These are phyloP conservation scores for Epichloe brachyelytri DNA, from an alignment of 2,329 filamentous ascomycete species.

Conservation along the genomic window DNA sequence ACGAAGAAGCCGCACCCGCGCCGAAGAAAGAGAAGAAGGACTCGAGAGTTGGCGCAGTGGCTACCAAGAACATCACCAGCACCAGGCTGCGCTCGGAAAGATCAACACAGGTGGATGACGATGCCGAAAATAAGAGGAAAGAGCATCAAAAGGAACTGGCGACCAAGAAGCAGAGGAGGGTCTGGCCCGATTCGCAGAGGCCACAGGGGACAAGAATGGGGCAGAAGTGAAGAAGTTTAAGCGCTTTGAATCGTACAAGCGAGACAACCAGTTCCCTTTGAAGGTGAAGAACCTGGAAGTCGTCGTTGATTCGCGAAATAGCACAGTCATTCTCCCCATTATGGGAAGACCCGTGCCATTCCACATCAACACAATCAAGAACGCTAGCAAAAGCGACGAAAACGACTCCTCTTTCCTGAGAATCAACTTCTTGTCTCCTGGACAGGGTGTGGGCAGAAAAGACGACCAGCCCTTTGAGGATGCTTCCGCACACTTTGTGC, in stretches of 20 bases:
- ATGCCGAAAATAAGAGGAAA: conserved; percentile 72
- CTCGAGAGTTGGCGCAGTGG: conserved; percentile 69
- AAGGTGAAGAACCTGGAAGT: conserved; percentile 78
- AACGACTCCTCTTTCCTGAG: conserved; percentile 87
- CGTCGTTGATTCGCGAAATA: conserved; percentile 80
- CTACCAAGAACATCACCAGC: conserved; percentile 89
- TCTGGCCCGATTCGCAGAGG: conserved; percentile 71
- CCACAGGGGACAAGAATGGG: conserved; percentile 73
- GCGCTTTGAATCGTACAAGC: conserved; percentile 97
- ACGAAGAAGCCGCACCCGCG: conserved; percentile 72
- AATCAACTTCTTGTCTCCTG: conserved; percentile 94
- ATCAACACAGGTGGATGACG: conserved; percentile 76
- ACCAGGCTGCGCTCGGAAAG: conserved; percentile 86
- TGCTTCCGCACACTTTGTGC: conserved; percentile 85
- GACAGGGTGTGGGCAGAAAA: conserved; percentile 91
- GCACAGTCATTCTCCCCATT: conserved; percentile 83
- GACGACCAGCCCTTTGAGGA: conserved; percentile 98
- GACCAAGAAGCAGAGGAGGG: conserved; percentile 83
- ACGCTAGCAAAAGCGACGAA: conserved; percentile 94
- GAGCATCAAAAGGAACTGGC: conserved; percentile 88
- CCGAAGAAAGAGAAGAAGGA: conserved; percentile 90
- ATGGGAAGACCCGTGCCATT: conserved; percentile 97
- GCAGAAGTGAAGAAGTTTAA: conserved; percentile 98
- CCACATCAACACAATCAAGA: conserved; percentile 97
- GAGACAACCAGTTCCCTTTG: conserved; percentile 82